Evolutionary conservation across 352 stramenopile species (phyloP), one percentile per base, ranked within the genome.

Genomic region (Saprolegnia diclina): DNA sequence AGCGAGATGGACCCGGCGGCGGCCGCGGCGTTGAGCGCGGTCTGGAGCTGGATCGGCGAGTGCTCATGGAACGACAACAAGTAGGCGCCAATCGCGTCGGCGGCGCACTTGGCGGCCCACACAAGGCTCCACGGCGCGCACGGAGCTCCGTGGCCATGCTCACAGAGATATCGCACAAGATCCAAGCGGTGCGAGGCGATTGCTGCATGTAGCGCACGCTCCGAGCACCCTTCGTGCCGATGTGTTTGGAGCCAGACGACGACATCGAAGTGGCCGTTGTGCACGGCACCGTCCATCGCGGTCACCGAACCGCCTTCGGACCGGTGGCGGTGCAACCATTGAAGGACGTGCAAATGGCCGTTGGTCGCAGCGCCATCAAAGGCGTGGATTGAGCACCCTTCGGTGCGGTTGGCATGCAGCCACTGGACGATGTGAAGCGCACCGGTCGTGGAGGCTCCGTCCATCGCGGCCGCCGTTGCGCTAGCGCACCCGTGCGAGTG

Each of bases 261-360:
- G 32, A 68, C 38, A 7, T 62, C 18, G 16, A 68, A n/a, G 18
- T 68, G 38, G 5, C 62, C 45, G 24, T 40, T 13, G 7, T 37
- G 22, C 7, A 32, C 62, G 10, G 62, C 62, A 35, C 21, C 10
- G 37, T 68, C 50, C 62, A 68, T 68, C 16, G 62, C 62, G 3
- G 18, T 19, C 26, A 29, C 32, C 14, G 62, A 26, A 18, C 62
- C 64, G n/a, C 62, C 62, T 68, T 68, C 62, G 16, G 5, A 5
- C 11, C 62, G 62, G 42, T 68, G 40, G 24, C 13, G n/a, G 19
- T 73, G 62, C 21, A 75, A 48, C 73, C 73, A 77, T 32, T 53
- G 24, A 5, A 75, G 53, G 5, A 72, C 69, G 18, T 71, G 19
- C 0, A 46, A 21, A 38, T 72, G 59, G 44, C 73, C 73, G 61